Conservation (phyloP, 805 yeast genomes). For the Allodekkera sacchari region DNA sequence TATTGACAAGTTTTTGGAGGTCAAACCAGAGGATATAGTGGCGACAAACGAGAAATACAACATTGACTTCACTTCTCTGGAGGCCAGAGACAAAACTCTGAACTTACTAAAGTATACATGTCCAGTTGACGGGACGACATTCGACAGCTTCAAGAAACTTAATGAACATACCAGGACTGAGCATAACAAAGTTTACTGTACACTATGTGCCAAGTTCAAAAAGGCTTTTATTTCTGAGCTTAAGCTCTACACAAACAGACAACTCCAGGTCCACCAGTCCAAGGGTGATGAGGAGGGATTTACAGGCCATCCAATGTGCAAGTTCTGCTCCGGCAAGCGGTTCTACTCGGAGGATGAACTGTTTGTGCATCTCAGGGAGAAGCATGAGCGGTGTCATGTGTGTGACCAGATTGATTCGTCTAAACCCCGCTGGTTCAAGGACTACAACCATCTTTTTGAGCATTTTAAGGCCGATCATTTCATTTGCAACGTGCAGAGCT, state of each 20-base stretch:
- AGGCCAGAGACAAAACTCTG: constrained; percentile 41
- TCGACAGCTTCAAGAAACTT: constrained; percentile 45
- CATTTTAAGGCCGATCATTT: constrained; percentile 74
- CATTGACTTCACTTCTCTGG: constrained; percentile 49
- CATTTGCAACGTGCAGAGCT: constrained; percentile 65
- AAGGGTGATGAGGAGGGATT: constrained; percentile 75
- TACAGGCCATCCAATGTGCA: constrained; percentile 83
- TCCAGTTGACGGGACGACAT: constrained; percentile 29
- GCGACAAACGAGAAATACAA: constrained; percentile 36
- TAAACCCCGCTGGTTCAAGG: constrained; percentile 64
- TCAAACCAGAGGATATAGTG: constrained; percentile 12
- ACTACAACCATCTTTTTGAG: constrained; percentile 63
- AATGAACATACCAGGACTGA: constrained; percentile 54
- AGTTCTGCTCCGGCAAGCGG: constrained; percentile 62
- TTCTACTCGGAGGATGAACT: constrained; percentile 88
- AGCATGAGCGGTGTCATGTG: constrained; percentile 83
- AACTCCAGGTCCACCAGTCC: constrained; percentile 60
- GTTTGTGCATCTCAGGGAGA: constrained; percentile 68
- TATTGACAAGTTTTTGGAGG: constrained; percentile 25
- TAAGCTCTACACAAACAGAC: constrained; percentile 48
- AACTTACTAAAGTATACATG: constrained; percentile 50
- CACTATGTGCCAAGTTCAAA: constrained; percentile 69
- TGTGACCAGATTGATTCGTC: constrained; percentile 65
- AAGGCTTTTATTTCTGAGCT: constrained; percentile 72
- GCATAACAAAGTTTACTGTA: constrained; percentile 63